A percentile compares a stretch with the other conserved stretches of the same genome.
Evolutionary conservation across 371 early-diverging fungal genomes (phyloP).

Genomic region (Rhizopus sp.): DNA sequence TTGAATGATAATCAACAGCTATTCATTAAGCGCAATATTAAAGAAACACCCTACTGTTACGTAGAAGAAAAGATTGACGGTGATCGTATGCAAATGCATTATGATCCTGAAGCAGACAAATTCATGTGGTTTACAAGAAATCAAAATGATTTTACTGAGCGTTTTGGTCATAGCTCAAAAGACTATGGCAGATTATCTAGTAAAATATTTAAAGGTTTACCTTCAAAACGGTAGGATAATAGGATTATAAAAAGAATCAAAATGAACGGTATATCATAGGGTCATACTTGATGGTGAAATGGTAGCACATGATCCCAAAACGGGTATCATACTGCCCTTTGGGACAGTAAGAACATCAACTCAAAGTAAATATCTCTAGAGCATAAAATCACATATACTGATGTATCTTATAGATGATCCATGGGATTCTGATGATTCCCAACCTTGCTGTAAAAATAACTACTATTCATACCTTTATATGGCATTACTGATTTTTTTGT

Average conservation of each 20-base stretch:
- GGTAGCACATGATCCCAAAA: constrained; percentile 65
- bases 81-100: constrained; percentile 75
- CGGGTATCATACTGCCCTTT: constrained; percentile 62
- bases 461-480: no score
- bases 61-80: constrained; percentile 83
- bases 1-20: constrained; percentile 40
- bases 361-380: constrained; percentile 32
- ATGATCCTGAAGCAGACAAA: constrained; percentile 39
- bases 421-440: constrained; percentile 34
- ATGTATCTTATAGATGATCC: constrained; percentile 24
- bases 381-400: neutral
- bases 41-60: constrained; percentile 48
- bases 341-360: constrained; percentile 73
- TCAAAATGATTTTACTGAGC: constrained; percentile 8
- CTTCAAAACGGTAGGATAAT: neutral
- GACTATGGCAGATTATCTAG: constrained; percentile 22
- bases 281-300: constrained; percentile 70
- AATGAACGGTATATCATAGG: constrained; percentile 2
- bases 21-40: neutral
- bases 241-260: neutral
- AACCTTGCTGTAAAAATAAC: constrained; percentile 54
- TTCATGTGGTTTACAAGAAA: constrained; percentile 55
- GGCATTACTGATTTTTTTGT: neutral
- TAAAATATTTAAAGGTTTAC: neutral
- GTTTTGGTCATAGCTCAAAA: constrained; percentile 14